phyloP scores from a whole-genome alignment of 164 flowering plant genomes.

The Kalanchoe fedtschenkoi region DNA sequence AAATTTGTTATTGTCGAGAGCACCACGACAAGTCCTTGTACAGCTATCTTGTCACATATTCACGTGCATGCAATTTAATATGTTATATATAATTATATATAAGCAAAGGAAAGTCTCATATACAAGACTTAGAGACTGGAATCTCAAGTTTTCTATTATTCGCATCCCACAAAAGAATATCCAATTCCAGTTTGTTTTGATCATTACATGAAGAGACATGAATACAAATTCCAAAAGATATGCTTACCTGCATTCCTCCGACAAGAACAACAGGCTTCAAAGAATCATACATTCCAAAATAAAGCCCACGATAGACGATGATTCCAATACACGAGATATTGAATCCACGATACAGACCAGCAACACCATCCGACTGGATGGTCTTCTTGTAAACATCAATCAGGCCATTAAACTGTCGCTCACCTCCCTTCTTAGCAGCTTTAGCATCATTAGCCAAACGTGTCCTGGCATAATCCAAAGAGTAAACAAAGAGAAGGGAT shows the following conservation, averaged over 20 bases:
- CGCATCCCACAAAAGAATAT: not conserved
- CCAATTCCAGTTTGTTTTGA: not conserved
- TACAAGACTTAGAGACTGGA: too few species aligned
- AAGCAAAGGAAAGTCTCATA: too few species aligned
- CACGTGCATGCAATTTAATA: not conserved
- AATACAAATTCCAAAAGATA: not conserved
- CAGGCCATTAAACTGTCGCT: slow-evolving; percentile 53
- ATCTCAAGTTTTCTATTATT: too few species aligned
- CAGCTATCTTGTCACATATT: not conserved
- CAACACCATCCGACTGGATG: slow-evolving; percentile 41
- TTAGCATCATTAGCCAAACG: slow-evolving; percentile 57
- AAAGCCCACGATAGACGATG: slow-evolving; percentile 50
- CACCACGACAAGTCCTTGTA: too few species aligned
- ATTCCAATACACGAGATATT: slow-evolving; percentile 48
- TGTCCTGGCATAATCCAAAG: slow-evolving; percentile 51
- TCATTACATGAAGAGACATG: not conserved
- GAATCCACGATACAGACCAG: slow-evolving; percentile 54
- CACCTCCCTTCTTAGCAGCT: slow-evolving; percentile 46
- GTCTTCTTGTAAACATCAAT: slow-evolving; percentile 56
- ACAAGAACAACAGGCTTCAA: slow-evolving; percentile 43
- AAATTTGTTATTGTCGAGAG: too few species aligned
- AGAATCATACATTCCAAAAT: slow-evolving; percentile 61
- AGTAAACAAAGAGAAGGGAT: slow-evolving; percentile 42
- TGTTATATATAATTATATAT: too few species aligned
- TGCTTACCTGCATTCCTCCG: slow-evolving; percentile 29